A percentile compares a stretch with the other conserved stretches of the same genome.
Evolutionary conservation across 139 green algal genomes (phyloP).

Genomic region (Chlamydomonas sp.): DNA sequence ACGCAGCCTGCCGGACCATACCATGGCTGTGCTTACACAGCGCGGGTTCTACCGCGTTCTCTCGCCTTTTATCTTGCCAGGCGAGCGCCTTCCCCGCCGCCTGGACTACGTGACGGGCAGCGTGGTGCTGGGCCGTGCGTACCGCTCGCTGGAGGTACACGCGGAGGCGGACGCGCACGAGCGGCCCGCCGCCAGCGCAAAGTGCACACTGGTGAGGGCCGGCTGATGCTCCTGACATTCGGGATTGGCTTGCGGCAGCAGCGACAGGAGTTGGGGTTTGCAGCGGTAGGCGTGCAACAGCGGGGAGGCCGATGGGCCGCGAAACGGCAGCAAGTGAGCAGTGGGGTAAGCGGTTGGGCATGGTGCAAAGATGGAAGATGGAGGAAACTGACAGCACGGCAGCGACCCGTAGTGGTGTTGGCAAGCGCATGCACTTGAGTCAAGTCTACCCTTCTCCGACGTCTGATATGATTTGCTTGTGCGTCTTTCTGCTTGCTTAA

Average conservation of each 20-base stretch:
- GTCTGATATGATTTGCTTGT: background rate
- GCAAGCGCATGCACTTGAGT: too few relatives aligned
- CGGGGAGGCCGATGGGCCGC: too few relatives aligned
- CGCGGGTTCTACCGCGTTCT: too few relatives aligned
- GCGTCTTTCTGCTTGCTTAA: background rate
- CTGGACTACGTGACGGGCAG: constrained; percentile 59
- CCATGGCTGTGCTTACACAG: too few relatives aligned
- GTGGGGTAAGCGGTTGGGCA: too few relatives aligned
- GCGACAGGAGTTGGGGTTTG: too few relatives aligned
- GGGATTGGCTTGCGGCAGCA: background rate
- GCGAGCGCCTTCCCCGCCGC: constrained; percentile 57
- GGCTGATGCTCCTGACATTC: background rate
- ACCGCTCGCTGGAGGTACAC: constrained; percentile 71
- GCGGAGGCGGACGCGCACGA: constrained; percentile 62
- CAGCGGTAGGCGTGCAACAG: too few relatives aligned
- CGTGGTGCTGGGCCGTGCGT: constrained; percentile 64
- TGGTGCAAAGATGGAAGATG: too few relatives aligned
- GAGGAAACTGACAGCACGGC: too few relatives aligned
- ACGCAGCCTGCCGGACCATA: too few relatives aligned
- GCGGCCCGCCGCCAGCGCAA: constrained; percentile 60
- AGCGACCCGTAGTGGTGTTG: too few relatives aligned
- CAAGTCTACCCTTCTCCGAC: background rate
- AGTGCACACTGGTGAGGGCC: constrained; percentile 72
- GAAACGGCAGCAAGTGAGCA: too few relatives aligned
- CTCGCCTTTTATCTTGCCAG: background rate